Evolutionary conservation across 257 asterid genomes (phyloP).

Genomic region (Knoxia roxburghii): DNA sequence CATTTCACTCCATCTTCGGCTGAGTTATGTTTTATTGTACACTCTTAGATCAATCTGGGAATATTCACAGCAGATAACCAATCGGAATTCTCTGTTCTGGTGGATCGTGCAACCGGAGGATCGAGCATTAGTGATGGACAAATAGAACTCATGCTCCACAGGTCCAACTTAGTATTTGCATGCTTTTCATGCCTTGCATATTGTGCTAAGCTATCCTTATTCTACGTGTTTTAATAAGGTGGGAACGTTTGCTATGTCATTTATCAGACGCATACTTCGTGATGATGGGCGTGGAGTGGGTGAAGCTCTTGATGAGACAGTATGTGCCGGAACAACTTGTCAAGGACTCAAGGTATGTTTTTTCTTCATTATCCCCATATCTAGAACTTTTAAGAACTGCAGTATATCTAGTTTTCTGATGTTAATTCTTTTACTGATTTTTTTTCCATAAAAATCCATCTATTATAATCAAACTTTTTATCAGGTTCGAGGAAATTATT

Average conservation of each 20-base stretch:
- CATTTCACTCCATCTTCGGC: background rate
- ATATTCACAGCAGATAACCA: conserved; percentile 52
- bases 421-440: background rate
- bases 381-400: background rate
- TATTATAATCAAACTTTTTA: background rate
- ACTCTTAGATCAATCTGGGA: conserved; percentile 67
- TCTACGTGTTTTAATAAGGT: background rate
- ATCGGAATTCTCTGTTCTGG: conserved; percentile 69
- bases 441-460: background rate
- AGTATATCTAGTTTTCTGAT: background rate
- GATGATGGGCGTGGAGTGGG: conserved; percentile 68
- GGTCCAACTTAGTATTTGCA: conserved; percentile 32
- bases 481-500: conserved; percentile 80
- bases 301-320: conserved; percentile 63
- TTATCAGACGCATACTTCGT: conserved; percentile 48
- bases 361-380: background rate
- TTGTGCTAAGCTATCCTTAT: background rate
- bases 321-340: conserved; percentile 42
- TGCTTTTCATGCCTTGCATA: background rate
- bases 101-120: conserved; percentile 86
- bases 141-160: conserved; percentile 82
- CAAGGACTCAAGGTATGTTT: conserved; percentile 60
- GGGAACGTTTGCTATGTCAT: background rate
- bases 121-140: conserved; percentile 81
- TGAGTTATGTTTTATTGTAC: background rate